Evolutionary conservation across 2,329 filamentous ascomycete genomes (phyloP).

Genomic region (Alternaria infectoria): DNA sequence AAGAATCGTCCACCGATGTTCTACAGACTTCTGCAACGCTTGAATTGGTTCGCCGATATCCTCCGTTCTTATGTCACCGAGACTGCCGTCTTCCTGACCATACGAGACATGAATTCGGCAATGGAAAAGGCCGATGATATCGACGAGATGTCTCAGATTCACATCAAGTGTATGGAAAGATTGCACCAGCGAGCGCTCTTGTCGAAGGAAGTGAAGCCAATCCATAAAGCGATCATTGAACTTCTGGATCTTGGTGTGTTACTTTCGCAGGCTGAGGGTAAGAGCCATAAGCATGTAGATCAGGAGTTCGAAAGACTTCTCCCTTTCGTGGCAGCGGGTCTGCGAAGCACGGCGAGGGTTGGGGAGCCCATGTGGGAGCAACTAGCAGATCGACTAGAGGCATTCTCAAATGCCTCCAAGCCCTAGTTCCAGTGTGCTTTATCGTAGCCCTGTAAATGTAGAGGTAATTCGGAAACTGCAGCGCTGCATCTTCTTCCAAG

Average conservation of each 20-base stretch:
- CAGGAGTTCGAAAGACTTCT: conserved; percentile 69
- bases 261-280: conserved; percentile 66
- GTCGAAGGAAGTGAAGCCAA: conserved; percentile 69
- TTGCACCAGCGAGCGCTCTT: conserved; percentile 74
- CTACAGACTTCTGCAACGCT: conserved; percentile 68
- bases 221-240: conserved; percentile 75
- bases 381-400: conserved; percentile 78
- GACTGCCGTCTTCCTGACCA: conserved; percentile 70
- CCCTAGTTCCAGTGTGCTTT: neutral
- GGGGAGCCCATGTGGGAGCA: conserved; percentile 79
- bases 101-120: conserved; percentile 60
- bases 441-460: neutral
- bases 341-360: conserved; percentile 77
- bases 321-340: conserved; percentile 72
- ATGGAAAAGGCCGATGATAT: conserved; percentile 72
- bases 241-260: conserved; percentile 76
- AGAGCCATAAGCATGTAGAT: conserved; percentile 54
- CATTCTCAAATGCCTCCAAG: neutral
- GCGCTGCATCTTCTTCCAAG: neutral
- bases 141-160: conserved; percentile 78
- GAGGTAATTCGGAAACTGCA: neutral
- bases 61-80: conserved; percentile 78
- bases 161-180: conserved; percentile 67
- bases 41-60: conserved; percentile 79
- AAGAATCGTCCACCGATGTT: conserved; percentile 6